A percentile compares a stretch with the other conserved stretches of the same genome.
These are phyloP conservation scores for Zasmidium citrigriseum DNA, from an alignment of 2,329 filamentous ascomycete species.

Conservation along the genomic window DNA sequence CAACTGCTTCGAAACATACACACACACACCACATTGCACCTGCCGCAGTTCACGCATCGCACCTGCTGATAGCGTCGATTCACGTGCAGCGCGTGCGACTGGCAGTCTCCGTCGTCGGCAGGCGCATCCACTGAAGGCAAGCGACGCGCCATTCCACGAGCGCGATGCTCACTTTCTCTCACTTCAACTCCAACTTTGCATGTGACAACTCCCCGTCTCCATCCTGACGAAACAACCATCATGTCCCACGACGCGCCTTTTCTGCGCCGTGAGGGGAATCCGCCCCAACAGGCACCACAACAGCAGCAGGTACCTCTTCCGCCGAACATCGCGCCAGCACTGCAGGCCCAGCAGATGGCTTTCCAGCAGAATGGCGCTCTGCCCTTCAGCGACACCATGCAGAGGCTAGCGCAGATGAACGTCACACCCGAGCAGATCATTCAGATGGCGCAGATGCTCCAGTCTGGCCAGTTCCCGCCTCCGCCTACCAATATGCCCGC, in stretches of 20 bases:
- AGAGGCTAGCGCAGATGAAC: slow-evolving; percentile 21
- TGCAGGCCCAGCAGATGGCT: slow-evolving; percentile 13
- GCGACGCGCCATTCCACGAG: no score
- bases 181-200: no score
- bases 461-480: slow-evolving; percentile 27
- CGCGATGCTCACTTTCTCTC: no score
- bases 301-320: slow-evolving; percentile 14
- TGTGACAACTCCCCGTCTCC: no score
- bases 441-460: slow-evolving; percentile 26
- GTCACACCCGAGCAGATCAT: slow-evolving; percentile 33
- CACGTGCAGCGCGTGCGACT: no score
- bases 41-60: no score
- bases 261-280: slow-evolving; percentile 11
- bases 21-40: no score
- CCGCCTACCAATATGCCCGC: slow-evolving; percentile 17
- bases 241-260: slow-evolving; percentile 27
- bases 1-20: not conserved
- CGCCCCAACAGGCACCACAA: slow-evolving; percentile 6
- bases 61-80: no score
- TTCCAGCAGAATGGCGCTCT: slow-evolving; percentile 28
- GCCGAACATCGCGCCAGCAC: slow-evolving; percentile 2
- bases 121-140: no score
- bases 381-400: slow-evolving; percentile 12
- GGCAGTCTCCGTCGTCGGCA: no score
- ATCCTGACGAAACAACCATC: slow-evolving; percentile 14